Conservation (phyloP, 805 yeast genomes). For the Ogataea wickerhamii region DNA sequence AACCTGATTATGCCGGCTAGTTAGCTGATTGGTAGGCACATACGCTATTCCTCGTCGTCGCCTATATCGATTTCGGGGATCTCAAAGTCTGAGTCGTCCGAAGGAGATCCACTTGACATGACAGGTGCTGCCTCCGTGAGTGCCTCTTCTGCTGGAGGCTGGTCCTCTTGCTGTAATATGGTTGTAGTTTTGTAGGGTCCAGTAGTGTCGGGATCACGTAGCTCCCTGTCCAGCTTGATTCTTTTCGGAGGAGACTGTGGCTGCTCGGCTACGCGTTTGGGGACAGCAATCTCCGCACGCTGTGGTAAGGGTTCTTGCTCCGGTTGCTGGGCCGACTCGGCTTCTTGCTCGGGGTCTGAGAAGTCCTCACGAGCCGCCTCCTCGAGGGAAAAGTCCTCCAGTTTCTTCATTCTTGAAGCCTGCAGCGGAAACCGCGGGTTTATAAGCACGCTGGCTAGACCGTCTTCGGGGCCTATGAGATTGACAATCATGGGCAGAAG, state of each 20-base stretch:
- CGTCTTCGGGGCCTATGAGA: slow-evolving; percentile 46
- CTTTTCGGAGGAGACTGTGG: no score
- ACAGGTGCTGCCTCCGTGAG: neutral
- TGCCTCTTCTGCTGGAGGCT: neutral
- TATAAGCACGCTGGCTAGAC: slow-evolving; percentile 53
- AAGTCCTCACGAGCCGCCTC: no score
- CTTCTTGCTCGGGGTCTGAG: no score
- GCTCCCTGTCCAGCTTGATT: no score
- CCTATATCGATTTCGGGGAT: slow-evolving; percentile 35
- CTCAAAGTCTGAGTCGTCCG: slow-evolving; percentile 36
- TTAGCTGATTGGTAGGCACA: neutral
- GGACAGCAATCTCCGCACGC: no score
- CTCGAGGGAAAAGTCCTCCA: no score
- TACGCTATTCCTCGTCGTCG: slow-evolving; percentile 24
- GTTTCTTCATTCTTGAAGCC: slow-evolving; percentile 14
- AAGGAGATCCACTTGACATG: no score
- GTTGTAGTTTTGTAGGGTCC: neutral
- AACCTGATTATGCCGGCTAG: neutral
- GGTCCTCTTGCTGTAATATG: no score
- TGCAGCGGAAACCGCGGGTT: slow-evolving; percentile 74
- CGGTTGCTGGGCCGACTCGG: no score
- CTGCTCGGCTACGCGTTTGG: no score
- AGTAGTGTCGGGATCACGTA: no score
- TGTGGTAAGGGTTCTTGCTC: no score
- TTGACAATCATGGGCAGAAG: slow-evolving; percentile 67